Base-by-base conservation (phyloP, 2,329 filamentous ascomycete species). In the Fusarium oxysporum region DNA sequence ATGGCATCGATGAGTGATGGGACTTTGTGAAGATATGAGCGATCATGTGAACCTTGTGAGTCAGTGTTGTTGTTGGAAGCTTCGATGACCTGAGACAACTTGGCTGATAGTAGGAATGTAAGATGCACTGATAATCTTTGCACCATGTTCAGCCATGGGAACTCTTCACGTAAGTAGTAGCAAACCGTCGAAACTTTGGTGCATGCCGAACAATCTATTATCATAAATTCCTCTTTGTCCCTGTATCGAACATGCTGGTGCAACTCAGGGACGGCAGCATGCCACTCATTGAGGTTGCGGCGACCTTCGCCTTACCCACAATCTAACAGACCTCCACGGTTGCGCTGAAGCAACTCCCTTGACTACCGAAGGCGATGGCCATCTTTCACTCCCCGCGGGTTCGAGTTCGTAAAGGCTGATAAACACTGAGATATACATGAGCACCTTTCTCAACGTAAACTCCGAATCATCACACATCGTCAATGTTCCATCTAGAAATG, bases 361-460 rank as follows among this genome's bases (percentile, higher is more conserved):
- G 6, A 71, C 28, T 28, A 77, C 70, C 28, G 71, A 71, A 2
- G 80, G 77, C 10, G 68, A 57, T 6, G 65, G 63, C 81, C 80
- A 83, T 10, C 60, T 65, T 8, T 72, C 55, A 17, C 77, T 79
- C 10, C 74, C 70, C 1, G 76, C 76, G 3, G 82, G 78, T 50
- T 76, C 65, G 30, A 84, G 77, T 25, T 83, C 81, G 61, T 83
- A 84, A 32, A 83, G 77, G 0, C 80, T 78, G 37, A 83, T 69
- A 19, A 84, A 78, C 19, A 80, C 72, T 0, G 82, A 78, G 13
- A 80, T 72, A 60, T 80, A 82, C 19, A 82, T 56, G 6, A 83
- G 54, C 10, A 83, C 76, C 59, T 83, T 82, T 37, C 80, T 78
- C 19, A 79, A 28, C 3, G 81, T 78, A 53, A 82, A 79, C 0